Evolutionary conservation across 176 grass and related monocot genomes (phyloP).

Genomic region (Hyparrhenia diplandra): DNA sequence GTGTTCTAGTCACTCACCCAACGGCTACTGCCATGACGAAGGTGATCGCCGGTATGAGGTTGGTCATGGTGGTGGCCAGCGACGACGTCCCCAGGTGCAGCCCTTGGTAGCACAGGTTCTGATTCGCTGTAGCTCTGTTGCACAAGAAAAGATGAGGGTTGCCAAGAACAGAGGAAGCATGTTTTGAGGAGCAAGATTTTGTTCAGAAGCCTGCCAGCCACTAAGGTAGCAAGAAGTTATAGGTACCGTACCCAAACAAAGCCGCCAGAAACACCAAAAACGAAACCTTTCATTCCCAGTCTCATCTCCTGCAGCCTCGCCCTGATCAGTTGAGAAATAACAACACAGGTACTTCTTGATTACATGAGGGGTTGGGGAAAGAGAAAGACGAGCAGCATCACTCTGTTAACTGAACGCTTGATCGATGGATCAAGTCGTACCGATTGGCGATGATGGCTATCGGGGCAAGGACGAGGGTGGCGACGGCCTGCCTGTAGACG

Average conservation of each 20-base stretch:
- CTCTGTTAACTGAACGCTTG: not conserved
- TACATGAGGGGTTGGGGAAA: not conserved
- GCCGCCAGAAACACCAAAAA: constrained; percentile 5
- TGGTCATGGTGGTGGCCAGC: constrained; percentile 17
- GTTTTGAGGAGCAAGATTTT: not conserved
- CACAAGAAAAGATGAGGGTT: not conserved
- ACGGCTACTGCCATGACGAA: not conserved
- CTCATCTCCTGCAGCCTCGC: not conserved
- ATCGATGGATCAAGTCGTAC: not conserved
- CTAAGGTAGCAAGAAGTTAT: not conserved
- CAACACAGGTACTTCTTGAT: too few relatives aligned
- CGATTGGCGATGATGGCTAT: constrained; percentile 28
- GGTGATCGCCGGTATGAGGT: constrained; percentile 19
- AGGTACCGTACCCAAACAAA: not conserved
- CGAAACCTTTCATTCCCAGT: not conserved
- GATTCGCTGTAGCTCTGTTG: not conserved
- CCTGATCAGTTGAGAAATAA: not conserved
- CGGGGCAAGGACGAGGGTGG: constrained; percentile 42
- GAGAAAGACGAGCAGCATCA: not conserved
- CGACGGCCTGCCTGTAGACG: constrained; percentile 64
- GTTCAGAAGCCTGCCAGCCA: not conserved
- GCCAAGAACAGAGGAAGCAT: not conserved
- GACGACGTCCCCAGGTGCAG: not conserved
- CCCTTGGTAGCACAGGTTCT: constrained; percentile 18
- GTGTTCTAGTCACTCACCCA: not conserved